Evolutionary conservation across 148 eudicot genomes (phyloP).

Genomic region (Nyssa sinensis): DNA sequence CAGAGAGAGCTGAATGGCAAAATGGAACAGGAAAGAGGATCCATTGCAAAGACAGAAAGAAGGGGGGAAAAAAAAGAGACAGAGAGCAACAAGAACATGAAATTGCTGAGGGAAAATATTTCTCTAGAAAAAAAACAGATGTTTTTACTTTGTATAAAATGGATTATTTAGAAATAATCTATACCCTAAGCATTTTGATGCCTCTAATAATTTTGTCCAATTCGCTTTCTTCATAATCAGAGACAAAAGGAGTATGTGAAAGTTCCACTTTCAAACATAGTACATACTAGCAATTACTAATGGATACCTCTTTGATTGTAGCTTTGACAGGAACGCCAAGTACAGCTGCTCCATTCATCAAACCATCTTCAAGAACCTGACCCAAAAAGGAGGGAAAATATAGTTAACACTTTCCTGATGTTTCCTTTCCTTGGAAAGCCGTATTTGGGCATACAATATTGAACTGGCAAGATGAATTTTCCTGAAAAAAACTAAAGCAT

Average conservation of each 20-base stretch:
- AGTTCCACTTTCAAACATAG: background rate
- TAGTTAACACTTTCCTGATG: background rate
- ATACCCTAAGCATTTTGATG: background rate
- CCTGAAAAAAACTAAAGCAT: background rate
- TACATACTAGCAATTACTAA: background rate
- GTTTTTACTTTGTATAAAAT: background rate
- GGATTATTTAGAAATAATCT: background rate
- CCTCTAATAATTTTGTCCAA: background rate
- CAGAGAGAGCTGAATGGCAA: too few relatives aligned
- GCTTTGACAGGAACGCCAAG: constrained; percentile 98
- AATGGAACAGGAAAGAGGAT: background rate
- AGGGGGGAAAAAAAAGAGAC: too few relatives aligned
- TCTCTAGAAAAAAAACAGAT: background rate
- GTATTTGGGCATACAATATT: background rate
- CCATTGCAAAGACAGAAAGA: background rate
- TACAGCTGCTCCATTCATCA: constrained; percentile 91
- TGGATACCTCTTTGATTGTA: constrained; percentile 87
- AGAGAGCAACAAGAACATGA: background rate
- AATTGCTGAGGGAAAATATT: background rate
- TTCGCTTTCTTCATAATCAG: background rate
- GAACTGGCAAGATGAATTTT: background rate
- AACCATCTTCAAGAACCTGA: constrained; percentile 87
- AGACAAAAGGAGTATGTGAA: background rate
- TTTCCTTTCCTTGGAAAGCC: background rate
- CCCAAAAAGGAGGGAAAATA: background rate